Evolutionary conservation across 371 early-diverging fungal genomes (phyloP), one percentile per base, ranked within the genome.

Genomic region (Umbelopsis sp.): DNA sequence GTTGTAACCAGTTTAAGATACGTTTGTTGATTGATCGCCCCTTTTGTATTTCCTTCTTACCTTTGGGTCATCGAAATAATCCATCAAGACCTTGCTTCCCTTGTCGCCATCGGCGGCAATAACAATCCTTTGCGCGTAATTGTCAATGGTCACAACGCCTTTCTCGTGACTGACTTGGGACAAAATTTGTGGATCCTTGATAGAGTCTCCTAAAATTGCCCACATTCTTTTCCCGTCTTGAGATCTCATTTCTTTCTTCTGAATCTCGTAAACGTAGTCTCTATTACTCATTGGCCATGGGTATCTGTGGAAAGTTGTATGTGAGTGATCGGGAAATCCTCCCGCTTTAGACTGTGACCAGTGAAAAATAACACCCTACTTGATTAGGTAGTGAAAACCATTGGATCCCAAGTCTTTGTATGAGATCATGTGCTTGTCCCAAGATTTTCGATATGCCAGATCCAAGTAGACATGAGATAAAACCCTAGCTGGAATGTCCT

Each of bases 31-130:
- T 12, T 7, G 1, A 41, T 10, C 7, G 41, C 12, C 41, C 12
- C 41, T 41, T 12, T 41, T 41, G 41, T 10, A 41, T 10, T 41
- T 0, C 2, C 7, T 1, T 12, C 41, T 65, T 78, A 81, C 85
- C 80, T 82, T 82, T 11, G 85, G 85, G 52, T 85, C 77, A 51
- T 85, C 85, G 74, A 76, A 85, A 68, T 82, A 85, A 45, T 77
- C 80, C 71, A 85, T 76, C 70, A 78, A 76, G 8, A 85, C 72
- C n/a, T 44, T 62, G 66, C 81, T 80, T 7, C 85, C 85, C 0
- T 75, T 65, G 22, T 73, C 76, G 53, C 78, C 74, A 44, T 75
- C 70, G 44, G 69, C 71, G 3, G 79, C 70, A 46, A 85, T 80
- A 20, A 81, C 76, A 0, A 85, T 79, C 63, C 78, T 77, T 62